Evolutionary conservation across 768 basidiomycete species (phyloP).

Genomic region (Mrakia gelida): DNA sequence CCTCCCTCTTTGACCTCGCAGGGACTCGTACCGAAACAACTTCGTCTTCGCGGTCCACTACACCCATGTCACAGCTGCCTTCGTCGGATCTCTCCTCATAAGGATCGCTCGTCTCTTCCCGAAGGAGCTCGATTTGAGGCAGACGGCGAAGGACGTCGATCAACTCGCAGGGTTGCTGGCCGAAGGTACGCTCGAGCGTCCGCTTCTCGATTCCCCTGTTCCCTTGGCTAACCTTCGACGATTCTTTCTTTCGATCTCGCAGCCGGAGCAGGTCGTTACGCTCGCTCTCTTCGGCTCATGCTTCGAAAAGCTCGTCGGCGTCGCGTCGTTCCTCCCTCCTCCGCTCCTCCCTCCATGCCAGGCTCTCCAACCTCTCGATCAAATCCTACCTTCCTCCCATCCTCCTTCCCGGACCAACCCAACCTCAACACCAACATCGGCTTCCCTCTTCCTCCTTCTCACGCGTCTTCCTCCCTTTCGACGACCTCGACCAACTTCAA

Average conservation of each 20-base stretch:
- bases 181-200: conserved; percentile 56
- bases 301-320: conserved; percentile 54
- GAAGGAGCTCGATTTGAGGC: conserved; percentile 68
- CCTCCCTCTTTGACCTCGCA: not conserved
- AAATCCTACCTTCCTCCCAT: not conserved
- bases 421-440: not conserved
- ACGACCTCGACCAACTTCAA: not conserved
- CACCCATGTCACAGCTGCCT: conserved; percentile 70
- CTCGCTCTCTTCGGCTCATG: conserved; percentile 83
- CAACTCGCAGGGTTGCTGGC: conserved; percentile 69
- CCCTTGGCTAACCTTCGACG: not conserved
- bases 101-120: conserved; percentile 84
- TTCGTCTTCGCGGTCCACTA: conserved; percentile 17
- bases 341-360: conserved; percentile 49
- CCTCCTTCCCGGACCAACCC: not conserved
- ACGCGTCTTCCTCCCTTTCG: not conserved
- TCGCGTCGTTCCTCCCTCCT: conserved; percentile 48
- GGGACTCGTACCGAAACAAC: conserved; percentile 11
- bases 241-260: conserved; percentile 2
- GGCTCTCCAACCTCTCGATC: not conserved
- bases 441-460: not conserved
- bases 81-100: conserved; percentile 82
- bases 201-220: not conserved
- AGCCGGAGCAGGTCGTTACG: conserved; percentile 93
- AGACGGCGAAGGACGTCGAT: conserved; percentile 73